Evolutionary conservation across 805 yeast species (phyloP).

Genomic region (Tetrapisispora taiwanensis): DNA sequence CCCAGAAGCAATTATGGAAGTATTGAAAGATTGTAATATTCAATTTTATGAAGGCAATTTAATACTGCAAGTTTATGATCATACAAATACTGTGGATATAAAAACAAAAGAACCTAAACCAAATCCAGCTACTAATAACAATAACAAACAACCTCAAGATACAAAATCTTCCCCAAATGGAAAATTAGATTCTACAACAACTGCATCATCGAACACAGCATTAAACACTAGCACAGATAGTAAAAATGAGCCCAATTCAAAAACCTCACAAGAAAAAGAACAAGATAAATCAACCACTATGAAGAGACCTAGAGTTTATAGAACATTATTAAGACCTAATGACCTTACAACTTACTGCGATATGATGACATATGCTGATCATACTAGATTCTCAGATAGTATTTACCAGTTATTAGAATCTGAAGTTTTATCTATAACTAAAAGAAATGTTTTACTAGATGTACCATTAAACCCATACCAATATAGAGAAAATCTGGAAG

Average conservation of each 20-base stretch:
- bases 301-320: constrained; percentile 58
- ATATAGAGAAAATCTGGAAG: constrained; percentile 30
- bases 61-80: constrained; percentile 79
- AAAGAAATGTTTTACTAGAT: constrained; percentile 64
- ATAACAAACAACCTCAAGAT: not conserved
- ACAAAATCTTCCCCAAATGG: not conserved
- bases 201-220: not conserved
- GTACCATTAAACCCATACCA: constrained; percentile 64
- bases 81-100: constrained; percentile 41
- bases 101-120: constrained; percentile 10
- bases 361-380: constrained; percentile 73
- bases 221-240: not conserved
- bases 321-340: constrained; percentile 72
- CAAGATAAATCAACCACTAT: constrained; percentile 9
- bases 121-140: not conserved
- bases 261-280: not conserved
- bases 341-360: constrained; percentile 78
- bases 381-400: constrained; percentile 67
- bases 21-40: constrained; percentile 76
- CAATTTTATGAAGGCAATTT: constrained; percentile 84
- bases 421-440: constrained; percentile 71
- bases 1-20: constrained; percentile 83
- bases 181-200: not conserved
- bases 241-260: not conserved
- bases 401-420: constrained; percentile 76